Evolutionary conservation across 192 early-diverging fungal genomes (phyloP).

Genomic region (Fimicolochytrium jonesii): DNA sequence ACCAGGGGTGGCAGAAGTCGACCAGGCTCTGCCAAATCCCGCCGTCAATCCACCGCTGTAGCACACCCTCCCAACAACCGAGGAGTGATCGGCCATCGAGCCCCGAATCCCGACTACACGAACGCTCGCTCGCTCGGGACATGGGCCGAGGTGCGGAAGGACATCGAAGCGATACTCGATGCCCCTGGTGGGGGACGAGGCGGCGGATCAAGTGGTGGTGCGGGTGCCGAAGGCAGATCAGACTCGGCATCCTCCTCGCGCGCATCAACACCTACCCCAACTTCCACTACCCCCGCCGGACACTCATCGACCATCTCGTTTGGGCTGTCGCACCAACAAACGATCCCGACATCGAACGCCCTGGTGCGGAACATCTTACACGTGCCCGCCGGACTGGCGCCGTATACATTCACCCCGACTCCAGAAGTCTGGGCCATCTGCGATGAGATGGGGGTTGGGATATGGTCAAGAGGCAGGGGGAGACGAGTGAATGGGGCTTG

Average conservation of each 20-base stretch:
- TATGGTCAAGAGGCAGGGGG: conserved; percentile 31
- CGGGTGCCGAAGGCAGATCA: neutral
- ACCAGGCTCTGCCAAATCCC: neutral
- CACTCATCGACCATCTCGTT: conserved; percentile 36
- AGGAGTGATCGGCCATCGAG: too few relatives aligned
- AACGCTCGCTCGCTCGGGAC: too few relatives aligned
- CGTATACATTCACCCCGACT: conserved; percentile 9
- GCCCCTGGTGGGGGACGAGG: neutral
- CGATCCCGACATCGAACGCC: conserved; percentile 19
- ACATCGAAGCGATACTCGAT: neutral
- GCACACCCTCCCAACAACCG: too few relatives aligned
- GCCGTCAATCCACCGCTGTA: too few relatives aligned
- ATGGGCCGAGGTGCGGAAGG: conserved; percentile 2
- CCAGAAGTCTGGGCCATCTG: conserved; percentile 34
- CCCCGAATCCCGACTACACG: too few relatives aligned
- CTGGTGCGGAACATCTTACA: conserved; percentile 31
- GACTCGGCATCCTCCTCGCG: neutral
- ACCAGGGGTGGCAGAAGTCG: neutral
- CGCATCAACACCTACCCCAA: neutral
- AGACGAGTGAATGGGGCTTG: neutral
- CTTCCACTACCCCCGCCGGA: neutral
- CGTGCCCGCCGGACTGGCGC: conserved; percentile 8
- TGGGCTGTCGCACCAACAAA: conserved; percentile 38
- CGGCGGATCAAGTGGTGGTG: too few relatives aligned
- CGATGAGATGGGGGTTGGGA: conserved; percentile 28